phyloP scores from a whole-genome alignment of 768 basidiomycete species.

The Cubamyces sp. region DNA sequence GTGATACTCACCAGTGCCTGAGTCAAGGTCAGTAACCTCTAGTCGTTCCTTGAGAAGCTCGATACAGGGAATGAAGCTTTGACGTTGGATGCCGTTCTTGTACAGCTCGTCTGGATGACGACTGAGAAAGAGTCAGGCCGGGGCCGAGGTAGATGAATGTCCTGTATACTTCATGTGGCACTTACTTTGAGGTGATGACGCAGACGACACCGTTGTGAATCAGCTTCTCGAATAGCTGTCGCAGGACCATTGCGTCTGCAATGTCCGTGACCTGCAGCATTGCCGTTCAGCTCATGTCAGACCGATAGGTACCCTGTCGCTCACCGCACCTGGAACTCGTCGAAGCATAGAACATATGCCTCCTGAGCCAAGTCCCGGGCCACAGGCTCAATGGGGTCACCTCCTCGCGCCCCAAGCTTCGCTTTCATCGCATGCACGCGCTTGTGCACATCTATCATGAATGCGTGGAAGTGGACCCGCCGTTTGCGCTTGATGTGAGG shows the following conservation, averaged over 20 bases:
- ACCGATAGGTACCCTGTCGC: constrained; percentile 10
- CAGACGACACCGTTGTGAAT: constrained; percentile 89
- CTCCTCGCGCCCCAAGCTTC: constrained; percentile 64
- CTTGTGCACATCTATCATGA: constrained; percentile 99
- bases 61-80: constrained; percentile 93
- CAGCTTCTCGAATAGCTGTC: constrained; percentile 85
- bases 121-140: constrained; percentile 47
- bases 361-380: constrained; percentile 86
- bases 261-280: constrained; percentile 85
- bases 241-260: constrained; percentile 96
- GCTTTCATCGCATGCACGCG: constrained; percentile 83
- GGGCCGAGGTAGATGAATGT: not conserved
- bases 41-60: constrained; percentile 89
- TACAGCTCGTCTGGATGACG: constrained; percentile 97
- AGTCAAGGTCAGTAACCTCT: constrained; percentile 90
- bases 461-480: constrained; percentile 96
- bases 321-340: constrained; percentile 89
- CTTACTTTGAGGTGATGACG: constrained; percentile 97
- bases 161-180: constrained; percentile 4
- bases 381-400: constrained; percentile 87
- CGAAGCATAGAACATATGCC: constrained; percentile 89
- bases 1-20: constrained; percentile 75
- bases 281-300: constrained; percentile 16
- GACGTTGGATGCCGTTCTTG: constrained; percentile 97
- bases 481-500: constrained; percentile 68